Percentiles rank a stretch among this genome's conserved stretches.
Conservation (phyloP, 202 grass and related monocot genomes). For the Tripidium arundinaceum region DNA sequence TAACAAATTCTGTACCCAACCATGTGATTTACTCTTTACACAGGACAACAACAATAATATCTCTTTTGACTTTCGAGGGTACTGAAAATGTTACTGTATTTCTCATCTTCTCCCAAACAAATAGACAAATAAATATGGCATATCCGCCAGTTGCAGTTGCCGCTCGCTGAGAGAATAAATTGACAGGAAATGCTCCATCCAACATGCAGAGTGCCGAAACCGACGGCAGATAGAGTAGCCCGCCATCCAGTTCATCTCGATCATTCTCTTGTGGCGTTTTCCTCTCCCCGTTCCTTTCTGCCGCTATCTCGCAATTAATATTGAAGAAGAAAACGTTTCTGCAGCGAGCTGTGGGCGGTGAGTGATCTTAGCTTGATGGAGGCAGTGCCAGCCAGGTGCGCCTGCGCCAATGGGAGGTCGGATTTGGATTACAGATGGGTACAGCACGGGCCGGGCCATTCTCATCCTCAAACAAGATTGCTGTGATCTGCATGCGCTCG, state of each 20-base stretch:
- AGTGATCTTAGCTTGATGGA: constrained; percentile 13
- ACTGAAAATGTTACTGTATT: neutral
- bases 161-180: neutral
- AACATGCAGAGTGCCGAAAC: constrained; percentile 23
- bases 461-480: constrained; percentile 15
- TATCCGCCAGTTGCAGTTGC: neutral
- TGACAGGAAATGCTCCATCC: constrained; percentile 21
- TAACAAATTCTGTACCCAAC: too few species aligned
- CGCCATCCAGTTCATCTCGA: constrained; percentile 10
- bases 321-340: neutral
- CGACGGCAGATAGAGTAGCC: neutral
- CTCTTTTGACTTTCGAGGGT: neutral
- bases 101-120: neutral
- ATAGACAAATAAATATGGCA: neutral
- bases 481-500: neutral
- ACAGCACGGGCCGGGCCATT: neutral
- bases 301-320: too few species aligned
- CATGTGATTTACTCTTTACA: neutral
- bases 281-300: too few species aligned
- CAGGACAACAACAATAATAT: neutral
- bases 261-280: constrained; percentile 17
- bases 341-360: neutral
- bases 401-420: constrained; percentile 21
- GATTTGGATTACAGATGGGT: constrained; percentile 27
- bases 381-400: constrained; percentile 22